Base-by-base conservation (phyloP, 176 grass and related monocot genomes). In the Ampelocalamus luodianensis region DNA sequence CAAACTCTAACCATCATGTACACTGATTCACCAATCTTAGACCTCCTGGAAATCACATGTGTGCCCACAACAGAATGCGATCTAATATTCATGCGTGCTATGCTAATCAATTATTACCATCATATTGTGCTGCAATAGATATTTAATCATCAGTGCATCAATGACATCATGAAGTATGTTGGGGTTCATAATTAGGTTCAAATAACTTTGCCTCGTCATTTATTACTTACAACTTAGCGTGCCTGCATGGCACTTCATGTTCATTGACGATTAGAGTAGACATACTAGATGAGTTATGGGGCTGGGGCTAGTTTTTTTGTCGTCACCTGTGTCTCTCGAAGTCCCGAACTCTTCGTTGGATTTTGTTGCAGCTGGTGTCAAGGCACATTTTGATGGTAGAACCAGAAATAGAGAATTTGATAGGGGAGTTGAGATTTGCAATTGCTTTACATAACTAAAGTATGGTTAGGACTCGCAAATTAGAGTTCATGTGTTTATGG, bases 101-200 rank as follows among this genome's bases (percentile, higher is more conserved):
- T 71, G 5, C 17, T 17, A 45, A 70, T 43, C 12, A 78, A 26
- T 80, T 60, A 82, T 34, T 77, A 43, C 10, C n/a, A 20, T 81
- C 59, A 65, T 58, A 5, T n/a, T 60, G 53, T 22, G 4, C 17
- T 55, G 36, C 45, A 40, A 65, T 23, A 38, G 11, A 84, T 54
- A 63, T 71, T 72, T 79, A 65, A 37, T 38, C n/a, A 76, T 65
- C 56, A 27, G 14, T 61, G 10, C 45, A 26, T 34, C 5, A 3
- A 65, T 74, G 29, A 58, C 46, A 48, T 87, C 18, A 56, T 68
- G 70, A 44, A 80, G 11, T 49, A 20, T 49, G 26, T 76, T 58
- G 10, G 3, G n/a, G n/a, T 44, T 78, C 12, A 14, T 60, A 54
- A 20, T 77, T 38, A 40, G 54, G 20, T 60, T 77, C n/a, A 40